Percentiles rank a stretch among this genome's conserved stretches.
Evolutionary conservation across 257 asterid genomes (phyloP).

Genomic region (Solanum etuberosum): DNA sequence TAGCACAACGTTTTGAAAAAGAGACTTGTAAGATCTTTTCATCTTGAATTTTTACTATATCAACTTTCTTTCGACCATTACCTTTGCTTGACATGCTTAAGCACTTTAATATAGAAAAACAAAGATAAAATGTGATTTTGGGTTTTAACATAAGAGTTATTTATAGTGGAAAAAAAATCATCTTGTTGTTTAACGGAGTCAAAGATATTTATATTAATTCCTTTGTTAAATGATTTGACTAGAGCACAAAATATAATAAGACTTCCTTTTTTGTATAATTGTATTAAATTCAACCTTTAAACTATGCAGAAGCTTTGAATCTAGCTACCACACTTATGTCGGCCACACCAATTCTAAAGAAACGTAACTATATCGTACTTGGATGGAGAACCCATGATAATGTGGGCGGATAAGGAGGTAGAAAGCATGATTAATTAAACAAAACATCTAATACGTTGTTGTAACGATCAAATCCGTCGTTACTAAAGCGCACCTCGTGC

Average conservation of each 20-base stretch:
- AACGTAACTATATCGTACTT: no score
- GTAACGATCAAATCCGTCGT: no score
- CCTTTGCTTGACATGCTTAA: constrained; percentile 1
- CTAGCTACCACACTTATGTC: no score
- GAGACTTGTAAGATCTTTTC: constrained; percentile 44
- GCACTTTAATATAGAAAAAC: neutral
- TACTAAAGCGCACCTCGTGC: no score
- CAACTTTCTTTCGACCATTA: constrained; percentile 38
- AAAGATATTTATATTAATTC: neutral
- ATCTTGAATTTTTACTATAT: constrained; percentile 45
- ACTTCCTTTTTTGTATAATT: no score
- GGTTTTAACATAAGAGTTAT: neutral
- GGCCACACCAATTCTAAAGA: no score
- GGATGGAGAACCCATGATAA: no score
- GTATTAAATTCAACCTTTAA: no score
- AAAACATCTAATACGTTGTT: no score
- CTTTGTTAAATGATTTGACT: neutral
- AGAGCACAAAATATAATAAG: neutral
- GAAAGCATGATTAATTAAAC: no score
- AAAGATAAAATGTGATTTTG: neutral
- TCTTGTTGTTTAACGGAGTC: neutral
- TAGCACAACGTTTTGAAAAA: constrained; percentile 47
- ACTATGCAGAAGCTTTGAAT: no score
- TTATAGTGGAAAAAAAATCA: neutral
- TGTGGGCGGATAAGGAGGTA: no score